phyloP scores from a whole-genome alignment of 208 protist species.

The Leishmania mexicana region DNA sequence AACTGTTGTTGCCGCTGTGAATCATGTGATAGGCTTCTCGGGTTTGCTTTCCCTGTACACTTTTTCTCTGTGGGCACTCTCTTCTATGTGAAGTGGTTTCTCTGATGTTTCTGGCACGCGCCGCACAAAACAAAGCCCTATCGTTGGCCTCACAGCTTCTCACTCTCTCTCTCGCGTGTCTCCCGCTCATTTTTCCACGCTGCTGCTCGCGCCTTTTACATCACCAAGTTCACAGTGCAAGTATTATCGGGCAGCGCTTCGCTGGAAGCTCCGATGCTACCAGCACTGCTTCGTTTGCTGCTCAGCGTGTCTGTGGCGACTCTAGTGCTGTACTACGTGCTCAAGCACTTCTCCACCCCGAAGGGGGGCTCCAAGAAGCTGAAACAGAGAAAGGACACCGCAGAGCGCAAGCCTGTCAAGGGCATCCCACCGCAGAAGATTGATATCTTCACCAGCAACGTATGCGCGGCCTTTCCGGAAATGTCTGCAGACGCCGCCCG shows the following conservation, averaged over 20 bases:
- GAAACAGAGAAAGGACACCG: neutral
- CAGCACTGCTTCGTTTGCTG: conserved; percentile 2
- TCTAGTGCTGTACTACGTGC: conserved; percentile 9
- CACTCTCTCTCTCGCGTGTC: neutral
- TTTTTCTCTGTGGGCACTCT: neutral
- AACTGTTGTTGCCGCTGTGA: neutral
- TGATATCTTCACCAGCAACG: conserved; percentile 50
- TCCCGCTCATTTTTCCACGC: neutral
- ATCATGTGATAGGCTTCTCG: neutral
- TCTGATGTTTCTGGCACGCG: neutral
- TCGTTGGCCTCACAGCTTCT: neutral
- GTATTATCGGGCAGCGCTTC: neutral
- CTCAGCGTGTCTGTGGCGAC: conserved; percentile 8
- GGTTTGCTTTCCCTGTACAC: neutral
- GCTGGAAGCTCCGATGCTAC: neutral
- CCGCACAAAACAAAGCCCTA: neutral
- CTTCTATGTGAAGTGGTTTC: neutral
- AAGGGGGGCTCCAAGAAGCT: neutral
- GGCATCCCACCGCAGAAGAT: conserved; percentile 45
- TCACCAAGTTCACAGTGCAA: neutral
- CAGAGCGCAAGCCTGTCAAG: conserved; percentile 9
- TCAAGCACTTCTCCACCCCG: neutral
- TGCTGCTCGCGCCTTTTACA: neutral
- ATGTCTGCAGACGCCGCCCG: conserved; percentile 28
- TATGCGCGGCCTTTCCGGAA: conserved; percentile 19